phyloP scores from a whole-genome alignment of 2,329 filamentous ascomycete species.

The Trichoderma cornu-damae region DNA sequence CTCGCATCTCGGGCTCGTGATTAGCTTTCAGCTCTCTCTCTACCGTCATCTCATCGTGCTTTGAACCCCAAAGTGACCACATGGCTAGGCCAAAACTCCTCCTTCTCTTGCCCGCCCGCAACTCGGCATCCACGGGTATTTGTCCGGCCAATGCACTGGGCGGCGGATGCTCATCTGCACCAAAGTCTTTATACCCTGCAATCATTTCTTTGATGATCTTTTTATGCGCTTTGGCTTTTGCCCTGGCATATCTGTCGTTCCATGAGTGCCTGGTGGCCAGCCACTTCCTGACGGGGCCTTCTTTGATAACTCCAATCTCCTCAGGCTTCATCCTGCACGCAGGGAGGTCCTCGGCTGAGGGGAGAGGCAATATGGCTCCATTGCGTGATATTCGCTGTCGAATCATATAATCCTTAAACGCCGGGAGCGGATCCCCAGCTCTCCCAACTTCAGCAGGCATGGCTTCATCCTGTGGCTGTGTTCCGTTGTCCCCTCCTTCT shows the following conservation, averaged over 20 bases:
- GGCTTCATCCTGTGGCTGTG: slow-evolving; percentile 21
- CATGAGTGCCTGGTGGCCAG: slow-evolving; percentile 66
- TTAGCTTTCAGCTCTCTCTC: slow-evolving; percentile 51
- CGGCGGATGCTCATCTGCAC: slow-evolving; percentile 69
- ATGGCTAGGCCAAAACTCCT: slow-evolving; percentile 72
- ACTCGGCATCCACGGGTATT: slow-evolving; percentile 44
- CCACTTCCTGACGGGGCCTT: slow-evolving; percentile 77
- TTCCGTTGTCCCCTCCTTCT: slow-evolving; percentile 19
- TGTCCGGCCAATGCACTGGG: slow-evolving; percentile 76
- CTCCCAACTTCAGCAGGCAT: slow-evolving; percentile 58
- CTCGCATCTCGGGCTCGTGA: slow-evolving; percentile 29
- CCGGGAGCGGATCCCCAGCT: slow-evolving; percentile 76
- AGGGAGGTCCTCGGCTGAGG: slow-evolving; percentile 57
- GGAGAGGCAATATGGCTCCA: slow-evolving; percentile 66
- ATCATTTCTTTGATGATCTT: slow-evolving; percentile 67
- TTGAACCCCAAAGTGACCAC: slow-evolving; percentile 85
- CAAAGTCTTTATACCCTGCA: slow-evolving; percentile 65
- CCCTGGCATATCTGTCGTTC: slow-evolving; percentile 65
- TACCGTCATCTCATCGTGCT: slow-evolving; percentile 75
- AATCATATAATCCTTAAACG: slow-evolving; percentile 84
- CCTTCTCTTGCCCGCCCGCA: slow-evolving; percentile 46
- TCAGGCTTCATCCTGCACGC: slow-evolving; percentile 57
- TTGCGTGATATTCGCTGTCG: slow-evolving; percentile 78
- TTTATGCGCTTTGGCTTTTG: slow-evolving; percentile 68
- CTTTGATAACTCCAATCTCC: slow-evolving; percentile 74